These are phyloP conservation scores for Schizophyllum amplum DNA, from an alignment of 1,284 basidiomycete genomes.

Conservation along the genomic window DNA sequence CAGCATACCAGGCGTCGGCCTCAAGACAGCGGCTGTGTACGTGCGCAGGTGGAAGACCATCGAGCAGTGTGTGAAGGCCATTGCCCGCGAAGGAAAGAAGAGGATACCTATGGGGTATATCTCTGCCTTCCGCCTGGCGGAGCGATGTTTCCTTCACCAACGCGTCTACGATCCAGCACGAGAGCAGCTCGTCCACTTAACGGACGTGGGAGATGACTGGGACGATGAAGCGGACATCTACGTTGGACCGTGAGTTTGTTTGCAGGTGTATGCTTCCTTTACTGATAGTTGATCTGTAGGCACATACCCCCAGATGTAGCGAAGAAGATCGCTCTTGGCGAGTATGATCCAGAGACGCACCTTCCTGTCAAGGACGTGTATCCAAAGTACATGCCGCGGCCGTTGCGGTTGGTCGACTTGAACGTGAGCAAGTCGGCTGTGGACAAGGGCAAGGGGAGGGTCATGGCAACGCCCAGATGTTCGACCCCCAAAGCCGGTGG, in stretches of 20 bases:
- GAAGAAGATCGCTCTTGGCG: slow-evolving; percentile 65
- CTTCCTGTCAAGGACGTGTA: slow-evolving; percentile 76
- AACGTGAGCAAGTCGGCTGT: slow-evolving; percentile 16
- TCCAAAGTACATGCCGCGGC: slow-evolving; percentile 53
- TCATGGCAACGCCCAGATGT: slow-evolving; percentile 26
- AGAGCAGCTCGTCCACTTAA: slow-evolving; percentile 64
- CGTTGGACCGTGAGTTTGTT: slow-evolving; percentile 71
- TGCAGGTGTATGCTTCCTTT: background rate
- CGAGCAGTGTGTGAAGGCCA: slow-evolving; percentile 76
- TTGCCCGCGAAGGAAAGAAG: slow-evolving; percentile 84
- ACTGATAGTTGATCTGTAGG: slow-evolving; percentile 26
- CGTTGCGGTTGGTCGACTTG: slow-evolving; percentile 23
- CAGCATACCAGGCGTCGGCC: slow-evolving; percentile 87
- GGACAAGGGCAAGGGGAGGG: slow-evolving; percentile 32
- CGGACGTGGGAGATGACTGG: slow-evolving; percentile 42
- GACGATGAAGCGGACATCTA: slow-evolving; percentile 60
- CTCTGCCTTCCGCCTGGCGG: slow-evolving; percentile 68
- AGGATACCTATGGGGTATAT: slow-evolving; percentile 73
- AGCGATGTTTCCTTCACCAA: slow-evolving; percentile 92
- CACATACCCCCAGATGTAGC: slow-evolving; percentile 52
- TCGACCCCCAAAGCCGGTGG: slow-evolving; percentile 23
- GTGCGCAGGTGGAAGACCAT: slow-evolving; percentile 81
- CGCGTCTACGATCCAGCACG: slow-evolving; percentile 79
- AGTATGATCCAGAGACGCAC: slow-evolving; percentile 70
- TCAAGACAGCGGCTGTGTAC: slow-evolving; percentile 89